phyloP scores from a whole-genome alignment of 257 asterid species.

The Solanum tarijense region DNA sequence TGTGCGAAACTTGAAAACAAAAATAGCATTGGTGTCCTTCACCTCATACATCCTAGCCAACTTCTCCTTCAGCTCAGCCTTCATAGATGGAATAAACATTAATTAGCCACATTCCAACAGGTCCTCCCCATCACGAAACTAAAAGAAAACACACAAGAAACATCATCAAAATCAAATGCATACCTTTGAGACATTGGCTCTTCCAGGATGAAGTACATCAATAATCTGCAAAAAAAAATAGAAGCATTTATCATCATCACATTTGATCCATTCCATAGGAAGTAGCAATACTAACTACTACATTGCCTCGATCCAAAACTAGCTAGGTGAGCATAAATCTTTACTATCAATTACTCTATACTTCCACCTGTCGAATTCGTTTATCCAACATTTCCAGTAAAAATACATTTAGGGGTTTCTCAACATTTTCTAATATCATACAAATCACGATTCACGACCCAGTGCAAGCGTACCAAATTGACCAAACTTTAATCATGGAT shows the following conservation, averaged over 20 bases:
- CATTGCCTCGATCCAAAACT: background rate
- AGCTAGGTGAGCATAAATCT: background rate
- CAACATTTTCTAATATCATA: background rate
- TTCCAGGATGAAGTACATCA: constrained; percentile 17
- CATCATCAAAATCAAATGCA: background rate
- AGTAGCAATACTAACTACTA: background rate
- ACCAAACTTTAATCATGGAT: background rate
- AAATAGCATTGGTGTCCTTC: constrained; percentile 8
- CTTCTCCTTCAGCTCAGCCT: constrained; percentile 12
- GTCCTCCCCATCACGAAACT: background rate
- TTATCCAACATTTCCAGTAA: background rate
- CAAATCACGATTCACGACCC: background rate
- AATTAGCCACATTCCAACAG: background rate
- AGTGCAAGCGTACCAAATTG: background rate
- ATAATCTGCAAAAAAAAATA: background rate
- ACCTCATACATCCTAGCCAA: constrained; percentile 12
- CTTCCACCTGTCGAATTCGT: background rate
- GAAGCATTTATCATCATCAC: background rate
- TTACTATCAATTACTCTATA: background rate
- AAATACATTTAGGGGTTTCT: background rate
- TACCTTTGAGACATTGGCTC: constrained; percentile 14
- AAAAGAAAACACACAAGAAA: background rate
- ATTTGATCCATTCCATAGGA: background rate
- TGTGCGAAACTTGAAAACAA: constrained; percentile 13
- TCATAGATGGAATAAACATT: background rate